Evolutionary conservation across 129 eudicot species (phyloP), one percentile per base, ranked within the genome.

Genomic region (Lactuca sativa): DNA sequence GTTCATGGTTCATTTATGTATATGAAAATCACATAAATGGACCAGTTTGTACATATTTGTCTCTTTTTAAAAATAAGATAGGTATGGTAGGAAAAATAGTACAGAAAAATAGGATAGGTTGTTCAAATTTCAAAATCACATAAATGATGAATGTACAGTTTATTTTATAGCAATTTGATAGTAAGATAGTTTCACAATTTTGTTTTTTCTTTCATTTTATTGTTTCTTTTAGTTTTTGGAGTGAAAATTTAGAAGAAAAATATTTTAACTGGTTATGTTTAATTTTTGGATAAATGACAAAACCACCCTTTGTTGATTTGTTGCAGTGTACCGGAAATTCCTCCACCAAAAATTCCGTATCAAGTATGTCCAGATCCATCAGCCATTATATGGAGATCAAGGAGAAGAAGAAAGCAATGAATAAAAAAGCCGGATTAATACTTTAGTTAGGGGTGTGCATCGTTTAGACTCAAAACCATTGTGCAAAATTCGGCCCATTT

Each of bases 351-450:
- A 77, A 88, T 91, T 17, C 95, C 88, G 38, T 91, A 91, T 67
- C 87, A 81, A 77, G 70, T 91, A 18, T 91, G 97, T 62, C 97
- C 97, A 25, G 85, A 86, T 66, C 97, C 97, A 44, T 74, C 79
- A 7, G 97, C 97, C 53, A 91, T 91, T 17, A 78, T 91, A 33
- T 89, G 96, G 96, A 86, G 96, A 82, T 81, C 84, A 58, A 76
- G 83, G 74, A 78, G 81, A 55, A 82, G 86, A 74, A 80, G 83
- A 67, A 77, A 74, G 38, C 80, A 62, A 21, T 70, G 61, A 77
- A 14, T 6, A 15, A 13, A 6, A 30, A 30, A 47, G 10, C 32
- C 34, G 9, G 25, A 51, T 31, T 43, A 43, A 51, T 36, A 36
- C 7, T 48, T 0, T 72, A 72, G 77, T 32, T 62, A 51, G 71